Percentiles rank a stretch among this genome's conserved stretches.
Conservation (phyloP, 495 filamentous ascomycete species). For the Neurospora sp. region DNA sequence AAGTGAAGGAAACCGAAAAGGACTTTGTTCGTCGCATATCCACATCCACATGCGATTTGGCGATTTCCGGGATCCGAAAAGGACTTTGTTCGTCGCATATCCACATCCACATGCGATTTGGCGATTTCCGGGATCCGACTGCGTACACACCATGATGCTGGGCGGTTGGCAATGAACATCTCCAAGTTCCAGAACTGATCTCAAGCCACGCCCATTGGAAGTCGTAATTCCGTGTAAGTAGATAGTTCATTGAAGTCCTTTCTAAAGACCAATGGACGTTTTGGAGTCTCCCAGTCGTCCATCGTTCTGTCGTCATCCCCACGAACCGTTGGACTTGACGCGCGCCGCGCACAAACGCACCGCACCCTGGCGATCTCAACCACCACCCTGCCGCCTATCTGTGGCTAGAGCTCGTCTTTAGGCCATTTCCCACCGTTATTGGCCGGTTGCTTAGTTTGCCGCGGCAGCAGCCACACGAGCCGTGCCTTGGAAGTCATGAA, state of each 20-base stretch:
- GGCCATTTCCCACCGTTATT: neutral
- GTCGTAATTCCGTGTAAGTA: neutral
- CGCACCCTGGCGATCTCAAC: neutral
- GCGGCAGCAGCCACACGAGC: neutral
- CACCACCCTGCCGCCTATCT: neutral
- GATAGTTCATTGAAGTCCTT: neutral
- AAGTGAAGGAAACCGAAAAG: neutral
- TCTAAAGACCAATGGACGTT: neutral
- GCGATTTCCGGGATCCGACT: neutral
- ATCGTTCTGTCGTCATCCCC: neutral
- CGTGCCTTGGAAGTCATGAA: slow-evolving; percentile 7
- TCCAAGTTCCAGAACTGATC: neutral
- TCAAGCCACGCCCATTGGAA: neutral
- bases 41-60: neutral
- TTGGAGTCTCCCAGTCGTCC: neutral
- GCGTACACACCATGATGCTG: neutral
- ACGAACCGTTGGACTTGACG: neutral
- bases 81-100: neutral
- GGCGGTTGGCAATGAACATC: neutral
- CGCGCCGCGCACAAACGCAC: neutral
- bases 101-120: neutral
- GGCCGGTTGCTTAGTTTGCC: neutral
- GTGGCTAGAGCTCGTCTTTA: neutral
- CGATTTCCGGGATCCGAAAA: neutral
- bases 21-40: neutral